Percentiles rank a stretch among this genome's conserved stretches.
Conservation (phyloP, 345 rosid species). For the Eutrema heterophyllum region DNA sequence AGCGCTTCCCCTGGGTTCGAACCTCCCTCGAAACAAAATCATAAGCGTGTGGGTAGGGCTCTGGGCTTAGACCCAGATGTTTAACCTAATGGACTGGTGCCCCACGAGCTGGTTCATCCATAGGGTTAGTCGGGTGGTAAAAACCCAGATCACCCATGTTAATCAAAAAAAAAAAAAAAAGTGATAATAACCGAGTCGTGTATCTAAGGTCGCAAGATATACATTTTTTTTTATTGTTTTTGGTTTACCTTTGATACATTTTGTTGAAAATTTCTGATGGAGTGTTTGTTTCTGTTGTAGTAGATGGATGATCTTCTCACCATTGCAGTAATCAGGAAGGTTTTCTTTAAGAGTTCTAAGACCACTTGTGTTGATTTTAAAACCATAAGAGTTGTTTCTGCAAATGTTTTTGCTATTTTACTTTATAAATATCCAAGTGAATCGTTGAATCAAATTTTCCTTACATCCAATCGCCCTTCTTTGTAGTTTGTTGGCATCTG, state of each 20-base stretch:
- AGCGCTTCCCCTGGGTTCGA: too few species aligned
- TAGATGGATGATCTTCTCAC: slow-evolving; percentile 55
- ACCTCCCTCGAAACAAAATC: too few species aligned
- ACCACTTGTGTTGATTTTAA: slow-evolving; percentile 17
- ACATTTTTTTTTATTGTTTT: background rate
- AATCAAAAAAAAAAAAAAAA: too few species aligned
- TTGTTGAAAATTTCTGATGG: background rate
- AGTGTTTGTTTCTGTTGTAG: slow-evolving; percentile 31
- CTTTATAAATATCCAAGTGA: background rate
- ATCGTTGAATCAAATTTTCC: background rate
- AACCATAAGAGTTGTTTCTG: slow-evolving; percentile 14
- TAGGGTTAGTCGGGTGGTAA: too few species aligned
- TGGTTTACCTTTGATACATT: background rate
- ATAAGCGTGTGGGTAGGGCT: too few species aligned
- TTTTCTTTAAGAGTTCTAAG: background rate
- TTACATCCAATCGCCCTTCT: background rate
- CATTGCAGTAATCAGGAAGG: slow-evolving; percentile 18
- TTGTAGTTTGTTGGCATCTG: background rate
- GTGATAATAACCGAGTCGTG: background rate
- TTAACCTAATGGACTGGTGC: too few species aligned
- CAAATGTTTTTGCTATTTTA: slow-evolving; percentile 6
- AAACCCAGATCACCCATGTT: too few species aligned
- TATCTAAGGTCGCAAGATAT: background rate
- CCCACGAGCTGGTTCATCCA: too few species aligned
- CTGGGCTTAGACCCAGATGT: too few species aligned